Conservation (phyloP, 768 basidiomycete species). For the Cubamyces sp. region DNA sequence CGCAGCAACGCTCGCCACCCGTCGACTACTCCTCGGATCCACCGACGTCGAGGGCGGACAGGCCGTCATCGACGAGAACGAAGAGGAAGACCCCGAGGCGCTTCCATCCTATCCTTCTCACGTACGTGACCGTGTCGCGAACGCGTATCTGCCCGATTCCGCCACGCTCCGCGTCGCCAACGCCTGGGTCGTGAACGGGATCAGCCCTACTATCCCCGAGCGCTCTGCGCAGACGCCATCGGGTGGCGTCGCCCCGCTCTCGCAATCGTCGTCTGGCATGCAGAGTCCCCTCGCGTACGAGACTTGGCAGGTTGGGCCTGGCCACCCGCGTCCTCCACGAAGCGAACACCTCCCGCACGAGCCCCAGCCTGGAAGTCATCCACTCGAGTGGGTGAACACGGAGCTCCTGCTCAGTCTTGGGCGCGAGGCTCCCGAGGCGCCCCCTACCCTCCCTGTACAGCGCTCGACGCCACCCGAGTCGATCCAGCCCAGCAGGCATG, state of each 20-base stretch:
- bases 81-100: constrained; percentile 66
- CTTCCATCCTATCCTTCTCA: constrained; percentile 91
- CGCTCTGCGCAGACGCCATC: constrained; percentile 18
- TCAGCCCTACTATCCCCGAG: constrained; percentile 41
- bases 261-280: constrained; percentile 28
- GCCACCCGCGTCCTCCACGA: constrained; percentile 15
- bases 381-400: constrained; percentile 82
- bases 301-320: constrained; percentile 26
- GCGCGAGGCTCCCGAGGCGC: constrained; percentile 38
- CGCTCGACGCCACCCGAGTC: constrained; percentile 35
- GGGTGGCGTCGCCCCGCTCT: neutral
- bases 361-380: constrained; percentile 44
- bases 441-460: constrained; percentile 30
- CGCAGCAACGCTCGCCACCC: constrained; percentile 69
- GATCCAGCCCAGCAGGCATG: constrained; percentile 27
- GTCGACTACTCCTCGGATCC: constrained; percentile 64
- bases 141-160: constrained; percentile 69
- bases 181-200: constrained; percentile 55
- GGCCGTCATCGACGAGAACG: constrained; percentile 32
- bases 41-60: constrained; percentile 39
- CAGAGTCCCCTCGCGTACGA: constrained; percentile 30
- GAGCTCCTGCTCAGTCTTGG: constrained; percentile 77
- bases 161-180: constrained; percentile 67
- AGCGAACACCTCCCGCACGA: constrained; percentile 34
- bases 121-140: constrained; percentile 86